These are phyloP conservation scores for Aspergillus chevalieri DNA, from an alignment of 2,329 filamentous ascomycete species.

Conservation along the genomic window DNA sequence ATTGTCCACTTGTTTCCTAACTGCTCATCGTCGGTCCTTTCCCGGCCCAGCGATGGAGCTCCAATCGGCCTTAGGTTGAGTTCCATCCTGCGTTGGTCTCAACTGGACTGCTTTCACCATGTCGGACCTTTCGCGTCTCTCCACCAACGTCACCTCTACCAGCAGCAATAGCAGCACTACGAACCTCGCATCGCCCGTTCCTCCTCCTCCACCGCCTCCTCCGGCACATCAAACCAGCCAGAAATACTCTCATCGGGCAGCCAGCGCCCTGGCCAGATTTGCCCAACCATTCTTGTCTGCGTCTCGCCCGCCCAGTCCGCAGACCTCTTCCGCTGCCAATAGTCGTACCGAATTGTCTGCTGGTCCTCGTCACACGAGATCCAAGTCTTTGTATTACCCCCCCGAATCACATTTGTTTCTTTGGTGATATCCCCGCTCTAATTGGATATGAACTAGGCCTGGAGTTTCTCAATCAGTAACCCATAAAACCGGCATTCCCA, in stretches of 20 bases:
- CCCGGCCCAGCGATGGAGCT: constrained; percentile 9
- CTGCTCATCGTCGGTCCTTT: neutral
- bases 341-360: constrained; percentile 25
- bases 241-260: constrained; percentile 40
- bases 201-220: constrained; percentile 31
- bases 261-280: constrained; percentile 46
- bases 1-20: neutral
- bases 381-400: constrained; percentile 35
- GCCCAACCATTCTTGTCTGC: constrained; percentile 51
- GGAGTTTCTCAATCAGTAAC: constrained; percentile 51
- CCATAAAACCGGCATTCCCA: constrained; percentile 60
- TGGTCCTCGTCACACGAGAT: constrained; percentile 28
- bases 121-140: constrained; percentile 22
- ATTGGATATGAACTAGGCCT: constrained; percentile 26
- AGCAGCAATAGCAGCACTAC: constrained; percentile 20
- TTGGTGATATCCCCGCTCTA: neutral
- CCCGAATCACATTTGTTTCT: constrained; percentile 13
- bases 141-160: constrained; percentile 20
- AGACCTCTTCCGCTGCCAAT: constrained; percentile 27
- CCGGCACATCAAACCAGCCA: constrained; percentile 26
- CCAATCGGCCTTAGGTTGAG: constrained; percentile 15
- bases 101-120: constrained; percentile 15
- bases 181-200: constrained; percentile 19
- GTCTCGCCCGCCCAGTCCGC: constrained; percentile 49
- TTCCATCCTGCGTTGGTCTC: constrained; percentile 5